Conservation (phyloP, 2,329 filamentous ascomycete species). For the Lachnellula hyalina region DNA sequence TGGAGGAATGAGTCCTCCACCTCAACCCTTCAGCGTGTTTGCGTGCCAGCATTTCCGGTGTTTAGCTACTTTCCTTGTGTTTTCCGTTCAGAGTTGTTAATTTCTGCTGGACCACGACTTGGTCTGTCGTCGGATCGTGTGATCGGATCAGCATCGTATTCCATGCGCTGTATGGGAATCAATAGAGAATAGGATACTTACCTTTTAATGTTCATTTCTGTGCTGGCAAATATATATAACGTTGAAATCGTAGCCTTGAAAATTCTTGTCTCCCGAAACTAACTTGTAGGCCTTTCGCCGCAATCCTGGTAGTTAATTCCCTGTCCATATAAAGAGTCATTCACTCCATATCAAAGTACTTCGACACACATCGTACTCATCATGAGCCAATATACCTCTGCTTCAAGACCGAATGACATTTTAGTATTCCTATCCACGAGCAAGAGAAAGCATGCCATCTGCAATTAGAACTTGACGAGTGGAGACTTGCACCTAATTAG, state of each 20-base stretch:
- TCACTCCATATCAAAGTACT: background rate
- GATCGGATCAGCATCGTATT: background rate
- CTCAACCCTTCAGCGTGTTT: background rate
- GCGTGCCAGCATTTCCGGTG: background rate
- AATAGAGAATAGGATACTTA: background rate
- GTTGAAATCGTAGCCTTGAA: too few species aligned
- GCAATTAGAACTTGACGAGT: too few species aligned
- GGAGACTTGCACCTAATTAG: too few species aligned
- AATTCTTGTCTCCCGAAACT: too few species aligned
- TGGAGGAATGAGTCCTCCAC: background rate
- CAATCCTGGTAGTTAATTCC: too few species aligned
- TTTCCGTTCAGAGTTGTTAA: background rate
- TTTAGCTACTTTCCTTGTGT: background rate
- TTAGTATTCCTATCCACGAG: too few species aligned
- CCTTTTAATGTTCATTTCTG: background rate
- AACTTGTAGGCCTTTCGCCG: too few species aligned
- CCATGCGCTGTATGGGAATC: background rate
- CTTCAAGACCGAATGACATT: too few species aligned
- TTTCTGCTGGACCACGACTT: background rate
- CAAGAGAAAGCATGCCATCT: too few species aligned
- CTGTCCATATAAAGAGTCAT: too few species aligned
- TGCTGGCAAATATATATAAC: too few species aligned
- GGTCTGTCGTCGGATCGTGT: background rate
- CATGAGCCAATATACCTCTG: too few species aligned
- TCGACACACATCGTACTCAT: background rate